These are phyloP conservation scores for Geotrichum reessii DNA, from an alignment of 1,139 yeast species.

Conservation along the genomic window DNA sequence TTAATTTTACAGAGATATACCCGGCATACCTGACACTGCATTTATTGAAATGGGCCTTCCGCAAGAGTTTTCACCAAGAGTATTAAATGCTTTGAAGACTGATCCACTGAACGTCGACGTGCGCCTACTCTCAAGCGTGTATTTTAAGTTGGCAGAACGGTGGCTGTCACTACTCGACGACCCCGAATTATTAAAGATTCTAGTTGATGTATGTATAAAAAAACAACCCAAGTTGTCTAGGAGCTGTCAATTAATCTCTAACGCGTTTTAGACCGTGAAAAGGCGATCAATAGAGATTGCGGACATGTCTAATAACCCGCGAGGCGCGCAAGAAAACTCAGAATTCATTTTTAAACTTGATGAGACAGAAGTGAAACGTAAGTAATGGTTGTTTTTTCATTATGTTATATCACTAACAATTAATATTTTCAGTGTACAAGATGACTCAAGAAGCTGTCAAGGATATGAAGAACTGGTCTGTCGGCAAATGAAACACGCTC, in stretches of 20 bases:
- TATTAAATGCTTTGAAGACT: conserved; percentile 75
- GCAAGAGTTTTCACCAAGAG: conserved; percentile 54
- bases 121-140: conserved; percentile 60
- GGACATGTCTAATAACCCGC: conserved; percentile 59
- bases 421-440: conserved; percentile 42
- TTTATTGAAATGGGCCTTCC: conserved; percentile 68
- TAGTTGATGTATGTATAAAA: conserved; percentile 34
- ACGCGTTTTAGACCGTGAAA: conserved; percentile 43
- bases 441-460: conserved; percentile 56
- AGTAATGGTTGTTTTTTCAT: conserved; percentile 18
- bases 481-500: not conserved
- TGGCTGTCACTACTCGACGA: conserved; percentile 72
- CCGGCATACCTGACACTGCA: conserved; percentile 43
- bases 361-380: conserved; percentile 57
- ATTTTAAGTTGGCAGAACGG: conserved; percentile 60
- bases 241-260: no score
- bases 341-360: conserved; percentile 63
- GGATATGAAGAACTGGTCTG: conserved; percentile 56
- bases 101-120: conserved; percentile 64
- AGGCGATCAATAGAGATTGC: conserved; percentile 65
- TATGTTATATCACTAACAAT: not conserved
- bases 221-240: no score
- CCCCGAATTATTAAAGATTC: conserved; percentile 51
- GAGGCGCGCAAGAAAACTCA: conserved; percentile 34
- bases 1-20: conserved; percentile 27